phyloP scores from a whole-genome alignment of 164 flowering plant genomes.

The Umbellularia californica region DNA sequence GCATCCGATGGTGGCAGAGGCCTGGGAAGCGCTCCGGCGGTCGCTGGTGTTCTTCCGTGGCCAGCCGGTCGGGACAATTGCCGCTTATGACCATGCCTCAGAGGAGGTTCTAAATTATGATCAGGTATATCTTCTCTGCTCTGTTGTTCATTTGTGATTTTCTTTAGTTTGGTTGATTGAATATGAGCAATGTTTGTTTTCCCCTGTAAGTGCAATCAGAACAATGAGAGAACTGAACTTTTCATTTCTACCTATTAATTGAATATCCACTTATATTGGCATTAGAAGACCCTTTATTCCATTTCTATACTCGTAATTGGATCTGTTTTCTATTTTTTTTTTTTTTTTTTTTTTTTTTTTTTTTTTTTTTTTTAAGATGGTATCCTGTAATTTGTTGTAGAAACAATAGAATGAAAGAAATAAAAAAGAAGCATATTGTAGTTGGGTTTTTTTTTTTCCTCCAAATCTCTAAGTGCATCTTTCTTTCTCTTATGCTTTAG shows the following conservation, averaged over 20 bases:
- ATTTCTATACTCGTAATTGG: background rate
- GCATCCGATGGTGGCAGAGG: conserved; percentile 9
- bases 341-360: no score
- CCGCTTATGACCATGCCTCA: conserved; percentile 21
- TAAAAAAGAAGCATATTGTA: no score
- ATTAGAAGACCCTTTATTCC: background rate
- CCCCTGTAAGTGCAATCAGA: background rate
- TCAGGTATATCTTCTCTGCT: conserved; percentile 1
- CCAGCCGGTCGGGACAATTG: conserved; percentile 37
- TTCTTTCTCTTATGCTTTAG: background rate
- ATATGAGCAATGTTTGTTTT: background rate
- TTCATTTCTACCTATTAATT: background rate
- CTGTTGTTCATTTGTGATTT: conserved; percentile 1
- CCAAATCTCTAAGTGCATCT: background rate
- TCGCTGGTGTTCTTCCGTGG: conserved; percentile 30
- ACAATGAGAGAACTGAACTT: background rate
- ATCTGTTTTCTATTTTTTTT: no score
- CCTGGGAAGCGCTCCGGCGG: conserved; percentile 17
- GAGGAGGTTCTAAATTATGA: conserved; percentile 1
- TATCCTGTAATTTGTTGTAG: no score
- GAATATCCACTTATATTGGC: background rate
- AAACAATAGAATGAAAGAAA: no score
- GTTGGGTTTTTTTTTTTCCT: no score
- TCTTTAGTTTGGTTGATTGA: background rate
- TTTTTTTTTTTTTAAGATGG: no score